Conservation (phyloP, 495 filamentous ascomycete genomes). For the Talaromyces borbonicus region DNA sequence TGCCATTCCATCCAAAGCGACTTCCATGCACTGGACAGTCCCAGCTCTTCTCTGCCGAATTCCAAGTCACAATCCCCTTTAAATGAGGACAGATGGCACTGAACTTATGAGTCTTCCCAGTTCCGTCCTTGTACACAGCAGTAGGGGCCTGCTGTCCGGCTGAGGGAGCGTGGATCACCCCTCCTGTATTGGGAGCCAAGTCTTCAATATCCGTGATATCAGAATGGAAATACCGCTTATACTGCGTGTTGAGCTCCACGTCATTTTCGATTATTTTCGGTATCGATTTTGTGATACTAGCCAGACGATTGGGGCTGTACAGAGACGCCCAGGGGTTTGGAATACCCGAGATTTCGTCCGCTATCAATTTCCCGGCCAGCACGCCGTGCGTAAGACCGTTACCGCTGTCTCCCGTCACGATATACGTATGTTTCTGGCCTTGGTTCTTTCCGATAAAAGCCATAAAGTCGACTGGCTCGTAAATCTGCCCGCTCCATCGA, state of each 20-base stretch:
- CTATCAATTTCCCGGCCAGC: slow-evolving; percentile 41
- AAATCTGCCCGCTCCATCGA: slow-evolving; percentile 48
- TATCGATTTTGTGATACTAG: slow-evolving; percentile 18
- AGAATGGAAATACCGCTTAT: slow-evolving; percentile 43
- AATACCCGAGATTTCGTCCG: slow-evolving; percentile 41
- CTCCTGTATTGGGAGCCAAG: slow-evolving; percentile 34
- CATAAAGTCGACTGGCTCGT: slow-evolving; percentile 46
- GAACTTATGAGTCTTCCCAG: slow-evolving; percentile 37
- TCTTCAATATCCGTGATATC: slow-evolving; percentile 51
- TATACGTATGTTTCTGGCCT: slow-evolving; percentile 38
- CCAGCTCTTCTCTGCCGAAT: slow-evolving; percentile 44
- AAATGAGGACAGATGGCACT: slow-evolving; percentile 49
- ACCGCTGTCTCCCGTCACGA: slow-evolving; percentile 50
- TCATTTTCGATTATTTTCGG: slow-evolving; percentile 33
- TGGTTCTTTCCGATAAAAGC: slow-evolving; percentile 48
- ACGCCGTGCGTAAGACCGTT: slow-evolving; percentile 50
- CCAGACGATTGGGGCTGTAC: slow-evolving; percentile 39
- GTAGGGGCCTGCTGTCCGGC: slow-evolving; percentile 26
- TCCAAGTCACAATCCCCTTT: slow-evolving; percentile 47
- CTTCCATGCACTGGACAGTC: slow-evolving; percentile 44
- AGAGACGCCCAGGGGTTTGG: slow-evolving; percentile 38
- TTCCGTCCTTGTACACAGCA: slow-evolving; percentile 48
- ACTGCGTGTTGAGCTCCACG: slow-evolving; percentile 45
- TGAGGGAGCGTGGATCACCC: slow-evolving; percentile 29
- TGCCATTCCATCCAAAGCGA: slow-evolving; percentile 42